Evolutionary conservation across 2,329 filamentous ascomycete species (phyloP).

Genomic region (Aspergillus calidoustus): DNA sequence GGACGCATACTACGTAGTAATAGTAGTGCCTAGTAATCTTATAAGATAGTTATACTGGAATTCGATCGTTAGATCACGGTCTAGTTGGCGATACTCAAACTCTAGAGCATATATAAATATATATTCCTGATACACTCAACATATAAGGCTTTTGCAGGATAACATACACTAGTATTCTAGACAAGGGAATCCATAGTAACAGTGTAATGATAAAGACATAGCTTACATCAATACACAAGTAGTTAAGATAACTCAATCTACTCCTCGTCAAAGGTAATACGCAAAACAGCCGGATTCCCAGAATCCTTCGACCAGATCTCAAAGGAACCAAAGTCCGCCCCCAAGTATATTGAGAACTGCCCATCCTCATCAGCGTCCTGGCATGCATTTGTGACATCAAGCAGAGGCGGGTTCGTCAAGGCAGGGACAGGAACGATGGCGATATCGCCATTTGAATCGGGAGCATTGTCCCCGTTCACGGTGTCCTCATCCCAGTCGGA

Average conservation of each 20-base stretch:
- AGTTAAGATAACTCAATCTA: neutral
- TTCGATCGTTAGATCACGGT: too few species aligned
- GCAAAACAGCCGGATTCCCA: constrained; percentile 19
- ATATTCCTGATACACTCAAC: too few species aligned
- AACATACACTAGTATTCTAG: too few species aligned
- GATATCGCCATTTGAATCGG: constrained; percentile 1
- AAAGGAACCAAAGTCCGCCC: constrained; percentile 11
- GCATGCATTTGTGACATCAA: constrained; percentile 21
- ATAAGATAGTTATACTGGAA: too few species aligned
- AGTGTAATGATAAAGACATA: too few species aligned
- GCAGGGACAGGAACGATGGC: constrained; percentile 1
- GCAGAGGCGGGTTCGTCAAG: constrained; percentile 5
- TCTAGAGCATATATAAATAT: too few species aligned
- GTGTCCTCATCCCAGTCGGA: constrained; percentile 21
- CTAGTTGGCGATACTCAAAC: too few species aligned
- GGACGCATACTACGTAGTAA: too few species aligned
- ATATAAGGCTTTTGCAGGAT: too few species aligned
- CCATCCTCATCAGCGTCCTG: constrained; percentile 9
- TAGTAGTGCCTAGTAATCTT: too few species aligned
- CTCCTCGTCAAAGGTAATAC: constrained; percentile 9
- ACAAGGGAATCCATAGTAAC: too few species aligned
- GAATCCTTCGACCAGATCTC: constrained; percentile 23
- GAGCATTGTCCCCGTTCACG: constrained; percentile 19
- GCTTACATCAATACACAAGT: neutral
- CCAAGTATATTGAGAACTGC: constrained; percentile 20